phyloP scores from a whole-genome alignment of 106 monocot species.

The Acorus calamus region DNA sequence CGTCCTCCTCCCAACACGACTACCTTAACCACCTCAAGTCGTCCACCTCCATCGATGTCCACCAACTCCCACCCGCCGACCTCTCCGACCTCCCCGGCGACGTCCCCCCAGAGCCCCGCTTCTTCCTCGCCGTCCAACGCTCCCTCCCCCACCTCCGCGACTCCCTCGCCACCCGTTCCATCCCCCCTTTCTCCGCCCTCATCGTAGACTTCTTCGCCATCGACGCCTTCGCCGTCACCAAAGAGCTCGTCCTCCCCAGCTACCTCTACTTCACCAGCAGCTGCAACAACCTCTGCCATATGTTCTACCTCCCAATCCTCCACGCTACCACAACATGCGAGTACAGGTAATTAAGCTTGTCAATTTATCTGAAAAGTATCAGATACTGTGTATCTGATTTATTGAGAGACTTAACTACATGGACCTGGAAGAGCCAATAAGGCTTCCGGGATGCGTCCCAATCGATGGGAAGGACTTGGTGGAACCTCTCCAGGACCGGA shows the following conservation, averaged over 20 bases:
- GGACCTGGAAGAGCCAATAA: too few species aligned
- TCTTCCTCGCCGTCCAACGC: conserved; percentile 3
- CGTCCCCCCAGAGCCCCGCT: background rate
- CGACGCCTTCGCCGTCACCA: background rate
- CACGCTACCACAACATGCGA: background rate
- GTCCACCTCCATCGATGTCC: background rate
- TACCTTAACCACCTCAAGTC: too few species aligned
- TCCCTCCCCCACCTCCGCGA: background rate
- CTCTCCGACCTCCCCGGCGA: background rate
- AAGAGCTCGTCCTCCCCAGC: background rate
- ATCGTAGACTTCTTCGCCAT: conserved; percentile 1
- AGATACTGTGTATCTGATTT: too few species aligned
- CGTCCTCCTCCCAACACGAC: background rate
- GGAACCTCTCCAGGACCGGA: background rate
- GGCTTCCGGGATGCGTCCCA: too few species aligned
- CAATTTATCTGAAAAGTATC: too few species aligned
- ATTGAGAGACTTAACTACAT: too few species aligned
- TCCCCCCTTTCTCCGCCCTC: background rate
- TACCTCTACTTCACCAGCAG: conserved; percentile 5
- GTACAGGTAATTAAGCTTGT: too few species aligned
- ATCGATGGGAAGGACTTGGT: too few species aligned
- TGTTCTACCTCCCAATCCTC: background rate
- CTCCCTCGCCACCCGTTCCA: background rate
- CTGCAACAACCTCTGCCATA: background rate
- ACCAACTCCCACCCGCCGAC: background rate